Conservation (phyloP, 116 monocot species). For the Trichopus zeylanicus region DNA sequence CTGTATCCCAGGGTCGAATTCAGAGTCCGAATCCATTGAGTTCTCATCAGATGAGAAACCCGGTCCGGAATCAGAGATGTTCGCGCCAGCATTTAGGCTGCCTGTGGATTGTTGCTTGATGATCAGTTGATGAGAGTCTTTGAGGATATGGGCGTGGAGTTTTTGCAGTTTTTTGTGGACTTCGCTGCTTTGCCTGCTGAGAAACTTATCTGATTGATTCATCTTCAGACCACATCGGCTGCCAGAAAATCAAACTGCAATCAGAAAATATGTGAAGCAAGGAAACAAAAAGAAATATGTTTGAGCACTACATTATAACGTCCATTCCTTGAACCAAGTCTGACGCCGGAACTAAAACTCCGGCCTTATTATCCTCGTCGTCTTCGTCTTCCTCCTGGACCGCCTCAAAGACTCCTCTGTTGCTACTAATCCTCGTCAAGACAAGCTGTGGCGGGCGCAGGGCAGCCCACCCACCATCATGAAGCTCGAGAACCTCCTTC, state of each 20-base stretch:
- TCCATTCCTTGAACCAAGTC: conserved; percentile 3
- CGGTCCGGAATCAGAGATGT: conserved; percentile 4
- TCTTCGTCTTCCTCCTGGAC: not conserved
- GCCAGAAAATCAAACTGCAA: not conserved
- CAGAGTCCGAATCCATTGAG: conserved; percentile 15
- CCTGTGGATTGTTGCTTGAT: conserved; percentile 3
- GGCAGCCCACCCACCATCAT: not conserved
- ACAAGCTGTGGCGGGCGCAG: conserved; percentile 18
- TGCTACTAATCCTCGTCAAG: not conserved
- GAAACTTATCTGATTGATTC: conserved; percentile 18
- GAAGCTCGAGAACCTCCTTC: conserved; percentile 23
- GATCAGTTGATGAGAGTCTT: conserved; percentile 22
- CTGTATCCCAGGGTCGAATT: conserved; percentile 15
- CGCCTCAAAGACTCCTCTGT: not conserved
- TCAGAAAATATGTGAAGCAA: not conserved
- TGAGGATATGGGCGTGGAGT: conserved; percentile 14
- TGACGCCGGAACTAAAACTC: too few relatives aligned
- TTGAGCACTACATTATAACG: conserved; percentile 46
- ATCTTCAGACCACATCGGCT: conserved; percentile 47
- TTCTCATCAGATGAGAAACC: conserved; percentile 7
- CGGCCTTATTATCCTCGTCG: not conserved
- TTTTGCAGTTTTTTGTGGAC: conserved; percentile 1
- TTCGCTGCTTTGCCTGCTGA: not conserved
- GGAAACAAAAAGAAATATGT: not conserved
- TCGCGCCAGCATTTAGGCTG: not conserved